Base-by-base conservation (phyloP, 2,329 filamentous ascomycete species). In the Westerdykella ornata region DNA sequence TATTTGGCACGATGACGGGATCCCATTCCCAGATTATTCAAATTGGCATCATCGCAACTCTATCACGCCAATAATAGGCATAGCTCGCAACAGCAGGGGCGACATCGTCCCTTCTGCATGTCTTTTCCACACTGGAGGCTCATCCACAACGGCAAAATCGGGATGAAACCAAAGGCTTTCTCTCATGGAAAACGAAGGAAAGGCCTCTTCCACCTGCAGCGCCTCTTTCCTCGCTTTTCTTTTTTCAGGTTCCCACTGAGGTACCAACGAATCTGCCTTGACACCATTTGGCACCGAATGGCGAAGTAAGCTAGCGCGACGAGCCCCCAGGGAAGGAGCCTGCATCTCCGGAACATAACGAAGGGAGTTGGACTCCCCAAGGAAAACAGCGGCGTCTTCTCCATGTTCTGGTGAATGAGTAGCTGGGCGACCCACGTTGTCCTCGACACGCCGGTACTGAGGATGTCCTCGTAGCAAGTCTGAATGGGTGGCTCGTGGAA, bases 31-130 rank as follows among this genome's bases (percentile, higher is more conserved):
- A 75, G 68, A 14, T 59, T 60, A 0, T 58, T 48, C 16, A 78
- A 64, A 0, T 65, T 68, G 2, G 57, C 58, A 22, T 74, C 70
- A 13, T 72, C 68, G 46, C 75, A 78, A 33, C n/a, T 78, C 69
- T 3, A 71, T 77, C 3, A 73, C 69, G 0, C 74, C 75, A 35
- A 78, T 72, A 42, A 77, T 75, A 1, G 78, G 66, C 62, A 78
- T 73, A 0, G 72, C 69, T 47, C 77, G 73, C 1, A 77, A 51
- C 2, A 78, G 54, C 3, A 77, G 60, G 1, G 68, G 71, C 3
- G 75, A 76, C 2, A 77, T 61, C 1, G 59, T 66, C 8, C 67
- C 65, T 8, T 63, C 59, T 6, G 56, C 57, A 30, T 74, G 68
- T 2, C 60, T 57, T 2, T 59, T 54, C 40, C 68, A 63, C 7